Percentiles rank a stretch among this genome's conserved stretches.
Conservation (phyloP, 2,329 filamentous ascomycete species). For the Mariannaea elegans region DNA sequence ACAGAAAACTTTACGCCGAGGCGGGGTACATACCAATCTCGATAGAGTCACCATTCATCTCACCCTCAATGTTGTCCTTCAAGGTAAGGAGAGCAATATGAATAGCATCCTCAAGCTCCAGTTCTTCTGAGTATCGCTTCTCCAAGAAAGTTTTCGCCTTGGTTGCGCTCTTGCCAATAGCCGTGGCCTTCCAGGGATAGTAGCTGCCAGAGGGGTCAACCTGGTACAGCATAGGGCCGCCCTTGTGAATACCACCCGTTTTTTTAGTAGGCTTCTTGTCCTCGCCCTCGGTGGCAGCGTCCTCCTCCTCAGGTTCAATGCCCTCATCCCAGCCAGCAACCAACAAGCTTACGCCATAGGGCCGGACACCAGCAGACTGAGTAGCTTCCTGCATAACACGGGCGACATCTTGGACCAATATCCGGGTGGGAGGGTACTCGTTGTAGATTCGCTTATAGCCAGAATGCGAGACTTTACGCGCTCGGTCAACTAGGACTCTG, state of each 20-base stretch:
- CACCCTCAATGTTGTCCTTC: slow-evolving; percentile 99
- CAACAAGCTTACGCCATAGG: slow-evolving; percentile 94
- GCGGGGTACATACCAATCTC: slow-evolving; percentile 79
- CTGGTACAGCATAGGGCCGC: slow-evolving; percentile 96
- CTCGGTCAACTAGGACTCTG: slow-evolving; percentile 95
- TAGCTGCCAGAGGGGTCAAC: slow-evolving; percentile 99
- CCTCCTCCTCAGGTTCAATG: slow-evolving; percentile 83
- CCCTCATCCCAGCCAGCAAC: slow-evolving; percentile 99
- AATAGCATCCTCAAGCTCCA: slow-evolving; percentile 97
- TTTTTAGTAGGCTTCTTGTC: slow-evolving; percentile 83
- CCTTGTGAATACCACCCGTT: slow-evolving; percentile 95
- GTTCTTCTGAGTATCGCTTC: slow-evolving; percentile 96
- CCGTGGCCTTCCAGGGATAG: slow-evolving; percentile 99
- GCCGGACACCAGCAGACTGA: slow-evolving; percentile 95
- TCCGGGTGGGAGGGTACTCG: slow-evolving; percentile 98
- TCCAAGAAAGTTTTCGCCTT: slow-evolving; percentile 99
- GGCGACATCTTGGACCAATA: slow-evolving; percentile 98
- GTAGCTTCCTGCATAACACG: slow-evolving; percentile 99
- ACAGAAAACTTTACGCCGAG: neutral
- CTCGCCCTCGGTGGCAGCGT: slow-evolving; percentile 64
- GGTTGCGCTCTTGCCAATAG: slow-evolving; percentile 97
- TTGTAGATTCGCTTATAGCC: slow-evolving; percentile 99
- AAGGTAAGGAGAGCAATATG: slow-evolving; percentile 97
- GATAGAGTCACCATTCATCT: slow-evolving; percentile 99
- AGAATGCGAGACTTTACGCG: slow-evolving; percentile 97